Percentiles rank a stretch among this genome's conserved stretches.
These are phyloP conservation scores for Bruguiera gymnorhiza DNA, from an alignment of 345 rosid species.

Conservation along the genomic window DNA sequence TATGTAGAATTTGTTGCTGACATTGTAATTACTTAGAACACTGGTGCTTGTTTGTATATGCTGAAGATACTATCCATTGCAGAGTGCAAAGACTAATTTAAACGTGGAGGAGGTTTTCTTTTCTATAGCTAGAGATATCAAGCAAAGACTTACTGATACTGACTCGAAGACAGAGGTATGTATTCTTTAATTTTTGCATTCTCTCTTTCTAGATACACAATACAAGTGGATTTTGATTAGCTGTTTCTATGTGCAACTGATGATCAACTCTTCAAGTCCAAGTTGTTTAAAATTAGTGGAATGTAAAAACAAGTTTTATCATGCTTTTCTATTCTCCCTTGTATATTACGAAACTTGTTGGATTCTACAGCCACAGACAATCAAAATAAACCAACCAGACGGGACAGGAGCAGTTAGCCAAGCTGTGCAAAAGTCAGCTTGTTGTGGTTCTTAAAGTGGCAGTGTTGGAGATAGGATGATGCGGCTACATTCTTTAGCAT, in stretches of 20 bases:
- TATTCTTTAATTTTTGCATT: neutral
- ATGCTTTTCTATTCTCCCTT: neutral
- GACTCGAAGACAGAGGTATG: no score
- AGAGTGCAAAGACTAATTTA: no score
- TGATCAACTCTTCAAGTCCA: neutral
- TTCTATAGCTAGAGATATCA: no score
- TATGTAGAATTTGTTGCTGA: constrained; percentile 30
- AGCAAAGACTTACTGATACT: no score
- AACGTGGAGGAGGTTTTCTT: no score
- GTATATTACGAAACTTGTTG: neutral
- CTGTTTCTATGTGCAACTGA: neutral
- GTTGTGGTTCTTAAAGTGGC: constrained; percentile 45
- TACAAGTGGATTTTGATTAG: neutral
- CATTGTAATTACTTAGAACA: neutral
- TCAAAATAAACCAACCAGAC: constrained; percentile 64
- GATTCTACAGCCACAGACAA: constrained; percentile 47
- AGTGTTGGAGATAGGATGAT: constrained; percentile 11
- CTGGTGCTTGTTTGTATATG: neutral
- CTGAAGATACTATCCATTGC: no score
- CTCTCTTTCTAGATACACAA: no score
- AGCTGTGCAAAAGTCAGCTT: constrained; percentile 53
- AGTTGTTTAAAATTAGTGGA: no score
- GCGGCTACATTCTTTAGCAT: constrained; percentile 26
- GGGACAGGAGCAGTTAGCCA: constrained; percentile 35
- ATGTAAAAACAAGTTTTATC: neutral